phyloP scores from a whole-genome alignment of 1,284 basidiomycete genomes.

The Moniliophthora roreri region DNA sequence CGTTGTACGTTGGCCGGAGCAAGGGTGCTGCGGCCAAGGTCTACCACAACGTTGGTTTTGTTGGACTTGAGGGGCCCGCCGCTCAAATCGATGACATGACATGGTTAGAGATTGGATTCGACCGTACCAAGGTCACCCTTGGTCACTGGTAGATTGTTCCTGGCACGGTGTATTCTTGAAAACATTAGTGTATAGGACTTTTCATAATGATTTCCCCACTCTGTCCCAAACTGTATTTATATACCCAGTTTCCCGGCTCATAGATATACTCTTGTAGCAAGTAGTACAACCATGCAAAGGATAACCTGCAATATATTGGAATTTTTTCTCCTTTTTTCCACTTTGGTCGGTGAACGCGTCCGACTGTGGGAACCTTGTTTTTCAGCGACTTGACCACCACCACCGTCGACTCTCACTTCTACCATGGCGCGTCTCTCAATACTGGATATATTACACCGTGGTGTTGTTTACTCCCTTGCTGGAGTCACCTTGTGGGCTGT shows the following conservation, averaged over 20 bases:
- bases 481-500: slow-evolving; percentile 21
- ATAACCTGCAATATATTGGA: too few species aligned
- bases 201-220: neutral
- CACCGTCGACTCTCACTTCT: neutral
- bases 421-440: slow-evolving; percentile 13
- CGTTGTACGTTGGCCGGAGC: slow-evolving; percentile 54
- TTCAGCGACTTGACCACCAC: neutral
- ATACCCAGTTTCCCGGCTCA: neutral
- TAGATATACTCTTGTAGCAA: neutral
- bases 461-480: slow-evolving; percentile 21
- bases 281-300: too few species aligned
- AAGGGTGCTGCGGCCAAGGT: slow-evolving; percentile 55
- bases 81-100: slow-evolving; percentile 20
- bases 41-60: slow-evolving; percentile 61
- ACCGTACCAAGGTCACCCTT: slow-evolving; percentile 42
- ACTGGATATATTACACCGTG: slow-evolving; percentile 21
- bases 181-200: neutral
- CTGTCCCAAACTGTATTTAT: neutral
- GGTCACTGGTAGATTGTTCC: slow-evolving; percentile 54
- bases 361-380: slow-evolving; percentile 3
- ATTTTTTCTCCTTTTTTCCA: neutral
- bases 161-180: neutral
- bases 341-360: neutral
- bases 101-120: slow-evolving; percentile 66
- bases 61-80: slow-evolving; percentile 38